A percentile compares a stretch with the other conserved stretches of the same genome.
phyloP scores from a whole-genome alignment of 2,329 filamentous ascomycete genomes.

The Pyrenochaeta sp. region DNA sequence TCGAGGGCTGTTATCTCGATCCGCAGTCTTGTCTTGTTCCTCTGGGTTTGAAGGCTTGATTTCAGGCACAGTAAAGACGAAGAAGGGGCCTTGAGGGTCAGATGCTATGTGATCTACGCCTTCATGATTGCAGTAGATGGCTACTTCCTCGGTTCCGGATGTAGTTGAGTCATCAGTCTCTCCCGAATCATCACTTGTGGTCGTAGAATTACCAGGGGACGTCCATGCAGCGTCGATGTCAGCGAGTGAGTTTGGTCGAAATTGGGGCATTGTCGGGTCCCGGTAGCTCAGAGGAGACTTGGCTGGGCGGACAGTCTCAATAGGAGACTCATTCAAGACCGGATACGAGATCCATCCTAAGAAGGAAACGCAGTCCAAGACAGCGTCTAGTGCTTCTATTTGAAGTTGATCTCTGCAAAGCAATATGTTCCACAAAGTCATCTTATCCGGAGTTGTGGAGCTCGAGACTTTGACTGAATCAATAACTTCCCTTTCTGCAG shows the following conservation, averaged over 20 bases:
- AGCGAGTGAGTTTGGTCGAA: conserved; percentile 64
- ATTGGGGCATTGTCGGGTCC: conserved; percentile 75
- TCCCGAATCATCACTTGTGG: conserved; percentile 4
- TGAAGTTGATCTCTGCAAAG: conserved; percentile 31
- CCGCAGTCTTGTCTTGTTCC: background rate
- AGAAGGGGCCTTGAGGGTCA: conserved; percentile 15
- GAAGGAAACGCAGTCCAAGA: conserved; percentile 17
- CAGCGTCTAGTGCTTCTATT: conserved; percentile 25
- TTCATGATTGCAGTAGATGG: background rate
- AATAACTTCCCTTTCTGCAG: conserved; percentile 27
- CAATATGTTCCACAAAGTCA: conserved; percentile 34
- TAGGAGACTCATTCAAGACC: background rate
- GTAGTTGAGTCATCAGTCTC: conserved; percentile 9
- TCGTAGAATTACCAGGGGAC: background rate
- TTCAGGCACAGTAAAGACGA: conserved; percentile 4
- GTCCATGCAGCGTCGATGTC: background rate
- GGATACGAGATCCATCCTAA: conserved; percentile 26
- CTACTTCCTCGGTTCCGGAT: background rate
- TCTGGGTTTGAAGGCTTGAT: background rate
- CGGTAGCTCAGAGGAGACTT: conserved; percentile 17
- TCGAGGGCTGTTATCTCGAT: background rate
- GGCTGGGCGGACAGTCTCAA: background rate
- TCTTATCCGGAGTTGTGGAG: conserved; percentile 16
- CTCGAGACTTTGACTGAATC: conserved; percentile 11
- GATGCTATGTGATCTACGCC: conserved; percentile 3